These are phyloP conservation scores for Davidsoniella eucalypti DNA, from an alignment of 2,329 filamentous ascomycete genomes.

Conservation along the genomic window DNA sequence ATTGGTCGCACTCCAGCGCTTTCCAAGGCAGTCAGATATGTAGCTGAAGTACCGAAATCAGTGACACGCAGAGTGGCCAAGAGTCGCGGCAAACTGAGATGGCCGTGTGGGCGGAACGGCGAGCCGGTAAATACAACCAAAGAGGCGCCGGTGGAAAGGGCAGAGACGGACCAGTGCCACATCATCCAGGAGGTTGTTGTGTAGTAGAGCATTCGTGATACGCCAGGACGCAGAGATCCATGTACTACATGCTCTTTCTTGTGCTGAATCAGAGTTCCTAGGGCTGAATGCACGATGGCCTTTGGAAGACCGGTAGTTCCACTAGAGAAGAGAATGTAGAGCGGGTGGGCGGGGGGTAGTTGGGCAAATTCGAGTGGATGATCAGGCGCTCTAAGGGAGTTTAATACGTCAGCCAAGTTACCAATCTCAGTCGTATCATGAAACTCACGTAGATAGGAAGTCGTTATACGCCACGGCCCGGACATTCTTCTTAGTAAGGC, in stretches of 20 bases:
- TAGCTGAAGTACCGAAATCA: conserved; percentile 88
- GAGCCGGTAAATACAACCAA: conserved; percentile 85
- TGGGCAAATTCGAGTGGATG: conserved; percentile 50
- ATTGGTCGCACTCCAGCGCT: conserved; percentile 43
- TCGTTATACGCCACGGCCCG: conserved; percentile 27
- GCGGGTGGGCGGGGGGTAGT: conserved; percentile 67
- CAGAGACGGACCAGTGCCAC: conserved; percentile 95
- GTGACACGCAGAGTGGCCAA: conserved; percentile 70
- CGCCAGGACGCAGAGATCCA: conserved; percentile 52
- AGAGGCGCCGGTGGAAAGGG: conserved; percentile 65
- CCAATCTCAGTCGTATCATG: conserved; percentile 1
- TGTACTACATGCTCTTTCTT: conserved; percentile 93
- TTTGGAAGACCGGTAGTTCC: conserved; percentile 81
- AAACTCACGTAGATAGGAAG: conserved; percentile 18
- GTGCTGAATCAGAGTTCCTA: conserved; percentile 85
- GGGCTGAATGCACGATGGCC: conserved; percentile 81
- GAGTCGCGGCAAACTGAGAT: conserved; percentile 67
- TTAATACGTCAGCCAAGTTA: neutral
- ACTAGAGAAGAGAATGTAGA: conserved; percentile 87
- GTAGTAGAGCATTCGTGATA: conserved; percentile 73
- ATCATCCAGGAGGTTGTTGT: conserved; percentile 98
- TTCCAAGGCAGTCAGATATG: conserved; percentile 83
- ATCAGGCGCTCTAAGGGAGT: conserved; percentile 21
- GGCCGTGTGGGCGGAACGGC: conserved; percentile 64
- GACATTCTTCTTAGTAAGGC: conserved; percentile 25